Percentiles rank a stretch among this genome's conserved stretches.
These are phyloP conservation scores for Xylaria castorea DNA, from an alignment of 495 filamentous ascomycete genomes.

Conservation along the genomic window DNA sequence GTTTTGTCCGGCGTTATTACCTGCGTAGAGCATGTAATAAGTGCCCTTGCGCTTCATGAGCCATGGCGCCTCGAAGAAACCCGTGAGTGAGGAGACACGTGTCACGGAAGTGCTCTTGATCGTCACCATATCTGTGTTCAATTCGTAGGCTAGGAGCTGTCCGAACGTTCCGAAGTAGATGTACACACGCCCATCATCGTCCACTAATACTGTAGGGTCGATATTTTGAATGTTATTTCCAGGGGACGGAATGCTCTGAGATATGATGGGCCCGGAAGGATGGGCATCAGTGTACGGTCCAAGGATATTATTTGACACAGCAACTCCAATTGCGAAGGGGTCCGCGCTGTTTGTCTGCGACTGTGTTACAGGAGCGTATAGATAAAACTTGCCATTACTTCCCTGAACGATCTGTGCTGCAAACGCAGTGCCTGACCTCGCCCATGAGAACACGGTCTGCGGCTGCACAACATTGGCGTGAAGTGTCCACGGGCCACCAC, in stretches of 20 bases:
- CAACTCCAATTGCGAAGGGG: slow-evolving; percentile 40
- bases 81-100: not conserved
- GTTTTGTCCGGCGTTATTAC: slow-evolving; percentile 21
- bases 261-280: slow-evolving; percentile 7
- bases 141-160: slow-evolving; percentile 29
- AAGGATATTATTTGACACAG: slow-evolving; percentile 38
- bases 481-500: slow-evolving; percentile 28
- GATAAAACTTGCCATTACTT: slow-evolving; percentile 45
- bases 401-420: slow-evolving; percentile 24
- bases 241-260: slow-evolving; percentile 34
- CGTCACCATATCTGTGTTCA: slow-evolving; percentile 43
- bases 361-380: slow-evolving; percentile 37
- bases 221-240: slow-evolving; percentile 37
- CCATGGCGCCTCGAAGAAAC: slow-evolving; percentile 45
- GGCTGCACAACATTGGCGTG: slow-evolving; percentile 26
- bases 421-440: not conserved
- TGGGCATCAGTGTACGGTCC: slow-evolving; percentile 43
- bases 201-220: slow-evolving; percentile 42
- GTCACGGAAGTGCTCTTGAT: slow-evolving; percentile 30
- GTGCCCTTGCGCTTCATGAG: slow-evolving; percentile 41
- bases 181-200: slow-evolving; percentile 37
- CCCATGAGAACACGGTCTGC: slow-evolving; percentile 19
- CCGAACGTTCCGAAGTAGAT: slow-evolving; percentile 37
- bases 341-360: slow-evolving; percentile 22
- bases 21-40: slow-evolving; percentile 44